Conservation (phyloP, 768 basidiomycete genomes). For the Hemileccinum impolitum region DNA sequence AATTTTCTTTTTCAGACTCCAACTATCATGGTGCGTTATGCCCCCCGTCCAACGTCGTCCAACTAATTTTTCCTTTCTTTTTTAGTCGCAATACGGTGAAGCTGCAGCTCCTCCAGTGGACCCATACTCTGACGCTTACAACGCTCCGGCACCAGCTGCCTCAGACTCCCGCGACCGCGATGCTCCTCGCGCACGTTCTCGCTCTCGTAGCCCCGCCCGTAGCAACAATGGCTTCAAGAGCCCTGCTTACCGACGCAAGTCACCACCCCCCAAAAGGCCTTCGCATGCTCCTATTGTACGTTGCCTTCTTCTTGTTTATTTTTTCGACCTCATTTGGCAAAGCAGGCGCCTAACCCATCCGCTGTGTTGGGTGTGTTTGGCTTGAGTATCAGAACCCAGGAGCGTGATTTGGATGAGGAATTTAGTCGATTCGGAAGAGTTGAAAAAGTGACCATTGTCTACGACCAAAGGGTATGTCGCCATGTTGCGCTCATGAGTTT, state of each 20-base stretch:
- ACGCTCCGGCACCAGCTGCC: conserved; percentile 53
- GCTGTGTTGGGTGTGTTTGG: conserved; percentile 96
- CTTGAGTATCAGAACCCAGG: conserved; percentile 91
- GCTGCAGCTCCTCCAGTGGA: conserved; percentile 57
- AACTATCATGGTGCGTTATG: conserved; percentile 65
- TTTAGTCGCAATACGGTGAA: conserved; percentile 61
- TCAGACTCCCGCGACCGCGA: conserved; percentile 52
- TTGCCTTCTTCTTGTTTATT: conserved; percentile 19
- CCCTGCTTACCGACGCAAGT: conserved; percentile 54
- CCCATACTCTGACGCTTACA: conserved; percentile 83
- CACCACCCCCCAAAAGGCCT: conserved; percentile 60
- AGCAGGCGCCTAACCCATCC: conserved; percentile 84
- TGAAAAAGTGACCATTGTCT: conserved; percentile 94
- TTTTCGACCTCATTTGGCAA: conserved; percentile 35
- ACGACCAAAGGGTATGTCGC: conserved; percentile 83
- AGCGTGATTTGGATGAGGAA: conserved; percentile 92
- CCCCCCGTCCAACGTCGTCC: neutral
- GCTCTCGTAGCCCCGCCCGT: conserved; percentile 66
- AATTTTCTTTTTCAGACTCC: conserved; percentile 38
- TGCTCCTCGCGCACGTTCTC: conserved; percentile 61
- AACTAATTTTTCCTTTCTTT: conserved; percentile 8
- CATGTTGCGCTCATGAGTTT: neutral
- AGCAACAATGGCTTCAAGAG: conserved; percentile 55
- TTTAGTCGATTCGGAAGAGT: conserved; percentile 86
- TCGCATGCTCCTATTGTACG: conserved; percentile 73